Base-by-base conservation (phyloP, 805 yeast species). In the Komagataella populi region DNA sequence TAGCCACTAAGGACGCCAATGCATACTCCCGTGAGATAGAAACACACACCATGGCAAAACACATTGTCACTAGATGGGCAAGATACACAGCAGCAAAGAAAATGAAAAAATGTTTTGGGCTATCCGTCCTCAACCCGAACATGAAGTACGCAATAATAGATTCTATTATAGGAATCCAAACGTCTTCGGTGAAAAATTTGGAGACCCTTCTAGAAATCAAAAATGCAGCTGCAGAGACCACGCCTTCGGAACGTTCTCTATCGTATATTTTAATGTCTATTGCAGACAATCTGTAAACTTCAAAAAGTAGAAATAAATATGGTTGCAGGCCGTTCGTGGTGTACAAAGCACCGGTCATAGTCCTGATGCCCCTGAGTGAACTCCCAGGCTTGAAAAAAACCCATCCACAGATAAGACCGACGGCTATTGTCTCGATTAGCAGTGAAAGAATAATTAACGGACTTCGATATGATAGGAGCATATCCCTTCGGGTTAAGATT, bases 401-500 rank as follows among this genome's bases (percentile, higher is more conserved):
- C 89, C 93, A 85, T 0, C 96, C 96, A 46, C 76, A 66, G n/a
- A 80, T 66, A 2, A 79, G 60, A 0, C 88, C 84, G 55, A 85
- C 65, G 5, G 81, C 56, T 0, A 76, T 50, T 0, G 73, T 61
- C 23, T 76, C 76, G 14, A 70, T 60, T 14, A 70, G 54, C 30
- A 75, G 57, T 0, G 76, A 68, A 45, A 58, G 67, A 67, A 72
- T 60, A 0, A 82, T 79, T 49, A 74, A 63, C 12, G 74, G 72
- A 60, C 82, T 86, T 54, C 84, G 66, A 3, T 60, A 51, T 23
- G 79, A 75, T 6, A 78, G 57, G 20, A 69, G 57, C n/a, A 73
- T 55, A 17, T 76, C 72, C 52, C 86, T 65, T 46, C 67, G 61
- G 1, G 76, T 64, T 7, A 78, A 56, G 1, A 79, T 75, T 54